Evolutionary conservation across 139 green algal genomes (phyloP).

Genomic region (Nannochloris sp.): DNA sequence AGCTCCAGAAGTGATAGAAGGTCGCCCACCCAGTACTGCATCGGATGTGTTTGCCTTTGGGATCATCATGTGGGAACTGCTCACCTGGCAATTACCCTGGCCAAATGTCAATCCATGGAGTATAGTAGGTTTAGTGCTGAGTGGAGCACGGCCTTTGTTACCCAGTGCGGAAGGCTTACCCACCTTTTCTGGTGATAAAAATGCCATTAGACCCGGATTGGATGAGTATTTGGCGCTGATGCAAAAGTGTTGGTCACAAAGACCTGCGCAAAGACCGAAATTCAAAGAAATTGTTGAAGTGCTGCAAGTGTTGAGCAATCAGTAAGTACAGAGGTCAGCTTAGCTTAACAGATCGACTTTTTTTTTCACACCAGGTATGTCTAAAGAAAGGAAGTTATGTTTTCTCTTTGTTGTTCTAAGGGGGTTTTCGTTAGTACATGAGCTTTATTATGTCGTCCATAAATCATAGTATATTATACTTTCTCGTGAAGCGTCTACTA

Average conservation of each 20-base stretch:
- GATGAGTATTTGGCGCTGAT: conserved; percentile 1
- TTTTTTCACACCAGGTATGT: no score
- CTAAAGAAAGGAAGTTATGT: no score
- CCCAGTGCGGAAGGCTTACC: background rate
- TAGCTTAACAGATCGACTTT: no score
- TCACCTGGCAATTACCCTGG: conserved; percentile 76
- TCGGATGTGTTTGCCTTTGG: conserved; percentile 45
- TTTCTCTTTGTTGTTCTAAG: no score
- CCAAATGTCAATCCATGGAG: background rate
- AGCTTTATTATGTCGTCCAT: no score
- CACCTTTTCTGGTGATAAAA: background rate
- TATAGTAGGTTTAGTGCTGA: background rate
- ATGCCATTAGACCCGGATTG: background rate
- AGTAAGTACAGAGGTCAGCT: no score
- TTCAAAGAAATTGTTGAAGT: conserved; percentile 49
- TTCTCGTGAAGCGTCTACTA: no score
- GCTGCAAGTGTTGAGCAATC: background rate
- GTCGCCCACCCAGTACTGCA: conserved; percentile 19
- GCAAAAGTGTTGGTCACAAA: conserved; percentile 9
- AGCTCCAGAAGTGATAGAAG: conserved; percentile 33
- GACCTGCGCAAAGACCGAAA: conserved; percentile 26
- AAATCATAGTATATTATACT: no score
- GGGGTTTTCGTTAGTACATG: no score
- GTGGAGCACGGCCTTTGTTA: background rate
- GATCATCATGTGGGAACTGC: conserved; percentile 53